Conservation (phyloP, 352 stramenopile genomes). For the Globisporangium cystogenes region DNA sequence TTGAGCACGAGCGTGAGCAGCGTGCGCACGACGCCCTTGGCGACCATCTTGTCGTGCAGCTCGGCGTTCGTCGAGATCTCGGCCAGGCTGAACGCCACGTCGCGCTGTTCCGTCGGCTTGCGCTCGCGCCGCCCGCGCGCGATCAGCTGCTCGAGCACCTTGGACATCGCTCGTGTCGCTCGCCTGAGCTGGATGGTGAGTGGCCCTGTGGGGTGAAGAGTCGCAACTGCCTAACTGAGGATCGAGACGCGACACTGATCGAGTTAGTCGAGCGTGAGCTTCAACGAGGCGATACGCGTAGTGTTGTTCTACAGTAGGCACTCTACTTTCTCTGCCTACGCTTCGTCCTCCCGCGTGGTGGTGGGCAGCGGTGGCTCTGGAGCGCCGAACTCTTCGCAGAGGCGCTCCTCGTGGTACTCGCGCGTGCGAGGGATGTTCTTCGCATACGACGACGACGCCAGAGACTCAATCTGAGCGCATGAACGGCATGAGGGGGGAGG, state of each 20-base stretch:
- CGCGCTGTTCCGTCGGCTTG: constrained; percentile 93
- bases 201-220: no score
- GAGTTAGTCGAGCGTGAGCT: not conserved
- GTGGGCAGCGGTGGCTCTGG: constrained; percentile 1
- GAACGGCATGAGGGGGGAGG: not conserved
- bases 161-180: constrained; percentile 50
- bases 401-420: constrained; percentile 49
- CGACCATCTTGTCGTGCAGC: constrained; percentile 92
- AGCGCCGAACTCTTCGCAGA: constrained; percentile 55
- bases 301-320: no score
- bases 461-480: constrained; percentile 48
- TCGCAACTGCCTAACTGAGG: no score
- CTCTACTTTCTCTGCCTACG: not conserved
- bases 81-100: constrained; percentile 94
- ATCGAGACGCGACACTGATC: not conserved
- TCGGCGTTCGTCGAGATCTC: constrained; percentile 94
- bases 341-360: not conserved
- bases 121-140: constrained; percentile 92
- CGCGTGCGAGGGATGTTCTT: constrained; percentile 57
- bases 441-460: constrained; percentile 62
- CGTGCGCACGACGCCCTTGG: constrained; percentile 93
- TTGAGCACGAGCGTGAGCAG: constrained; percentile 89
- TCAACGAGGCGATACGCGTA: no score
- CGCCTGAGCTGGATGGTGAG: no score
- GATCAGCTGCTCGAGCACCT: constrained; percentile 95